Conservation (phyloP, 2,329 filamentous ascomycete genomes). For the Fusarium buxicola region DNA sequence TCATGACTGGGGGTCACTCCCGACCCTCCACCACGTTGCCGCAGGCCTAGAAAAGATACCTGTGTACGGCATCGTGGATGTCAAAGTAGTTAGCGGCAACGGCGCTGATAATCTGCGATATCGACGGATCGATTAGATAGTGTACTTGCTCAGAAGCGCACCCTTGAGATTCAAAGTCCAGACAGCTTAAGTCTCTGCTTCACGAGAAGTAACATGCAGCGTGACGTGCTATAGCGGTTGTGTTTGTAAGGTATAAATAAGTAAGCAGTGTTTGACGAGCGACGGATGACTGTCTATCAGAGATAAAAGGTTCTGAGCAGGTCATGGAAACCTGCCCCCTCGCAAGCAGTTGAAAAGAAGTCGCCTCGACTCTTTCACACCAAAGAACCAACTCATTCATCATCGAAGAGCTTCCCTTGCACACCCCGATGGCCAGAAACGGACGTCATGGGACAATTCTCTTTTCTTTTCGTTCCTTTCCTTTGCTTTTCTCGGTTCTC, state of each 20-base stretch:
- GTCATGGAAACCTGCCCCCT: no score
- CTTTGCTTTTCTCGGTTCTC: not conserved
- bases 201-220: not conserved
- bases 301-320: no score
- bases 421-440: not conserved
- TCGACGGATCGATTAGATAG: not conserved
- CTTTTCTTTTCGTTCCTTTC: not conserved
- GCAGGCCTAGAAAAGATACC: constrained; percentile 31
- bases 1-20: constrained; percentile 23
- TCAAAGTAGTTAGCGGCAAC: constrained; percentile 20
- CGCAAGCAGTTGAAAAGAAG: not conserved
- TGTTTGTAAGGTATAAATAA: no score
- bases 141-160: not conserved
- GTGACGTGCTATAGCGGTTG: no score
- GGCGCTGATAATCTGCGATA: constrained; percentile 19
- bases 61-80: constrained; percentile 26
- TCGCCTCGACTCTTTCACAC: not conserved
- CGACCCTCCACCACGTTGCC: constrained; percentile 34
- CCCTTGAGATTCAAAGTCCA: no score
- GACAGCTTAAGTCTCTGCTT: not conserved
- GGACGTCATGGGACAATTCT: not conserved
- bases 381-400: no score
- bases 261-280: no score
- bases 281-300: no score
- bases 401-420: no score